These are phyloP conservation scores for Apiospora pterosperma DNA, from an alignment of 2,329 filamentous ascomycete species.

Conservation along the genomic window DNA sequence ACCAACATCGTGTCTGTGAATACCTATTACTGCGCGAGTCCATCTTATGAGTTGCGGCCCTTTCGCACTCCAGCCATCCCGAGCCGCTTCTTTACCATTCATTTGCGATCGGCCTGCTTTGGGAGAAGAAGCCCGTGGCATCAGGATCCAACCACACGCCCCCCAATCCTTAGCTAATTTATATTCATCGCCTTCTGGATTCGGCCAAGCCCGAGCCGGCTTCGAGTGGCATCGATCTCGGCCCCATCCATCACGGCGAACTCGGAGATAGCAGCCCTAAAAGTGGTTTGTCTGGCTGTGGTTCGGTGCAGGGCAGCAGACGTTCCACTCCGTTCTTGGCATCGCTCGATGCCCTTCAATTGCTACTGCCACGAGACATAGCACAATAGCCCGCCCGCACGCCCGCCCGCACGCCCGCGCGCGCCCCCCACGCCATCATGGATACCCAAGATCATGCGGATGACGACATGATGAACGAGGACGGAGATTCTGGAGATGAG, in stretches of 20 bases:
- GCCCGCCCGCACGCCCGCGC: too few species aligned
- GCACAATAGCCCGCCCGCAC: not conserved
- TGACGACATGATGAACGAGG: not conserved
- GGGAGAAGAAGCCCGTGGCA: not conserved
- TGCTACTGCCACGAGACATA: not conserved
- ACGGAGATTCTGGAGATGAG: not conserved
- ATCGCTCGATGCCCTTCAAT: not conserved
- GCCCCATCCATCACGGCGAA: not conserved
- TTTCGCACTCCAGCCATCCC: not conserved
- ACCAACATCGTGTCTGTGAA: not conserved
- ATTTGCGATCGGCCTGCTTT: not conserved
- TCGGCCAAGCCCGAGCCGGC: not conserved
- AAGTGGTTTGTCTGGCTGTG: not conserved
- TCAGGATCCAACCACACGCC: not conserved
- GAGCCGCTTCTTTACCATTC: not conserved
- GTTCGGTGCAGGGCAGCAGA: not conserved
- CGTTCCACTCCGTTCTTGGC: not conserved
- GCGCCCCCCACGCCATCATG: not conserved
- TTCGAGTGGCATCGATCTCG: not conserved
- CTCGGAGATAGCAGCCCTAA: slow-evolving; percentile 1
- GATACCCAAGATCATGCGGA: not conserved
- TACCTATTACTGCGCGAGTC: not conserved
- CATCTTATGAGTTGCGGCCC: slow-evolving; percentile 2
- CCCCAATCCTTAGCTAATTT: not conserved
- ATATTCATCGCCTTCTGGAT: not conserved